Base-by-base conservation (phyloP, 1,284 basidiomycete genomes). In the Pterulicium gracile region DNA sequence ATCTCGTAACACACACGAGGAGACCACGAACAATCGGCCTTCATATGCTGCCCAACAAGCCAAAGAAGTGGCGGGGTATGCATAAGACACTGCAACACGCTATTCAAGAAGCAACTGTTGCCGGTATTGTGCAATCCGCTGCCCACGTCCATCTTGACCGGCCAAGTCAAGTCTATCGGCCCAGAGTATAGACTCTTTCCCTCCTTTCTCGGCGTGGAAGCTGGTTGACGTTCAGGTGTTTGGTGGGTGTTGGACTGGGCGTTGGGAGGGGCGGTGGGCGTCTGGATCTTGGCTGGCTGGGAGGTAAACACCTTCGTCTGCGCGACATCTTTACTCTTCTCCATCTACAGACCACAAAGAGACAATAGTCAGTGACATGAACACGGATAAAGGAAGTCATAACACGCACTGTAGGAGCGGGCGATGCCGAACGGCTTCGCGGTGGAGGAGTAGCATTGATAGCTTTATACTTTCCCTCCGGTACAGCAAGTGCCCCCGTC, bases 31-130 rank as follows among this genome's bases (percentile, higher is more conserved):
- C 79, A 80, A 52, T 68, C 61, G 3, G 68, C 61, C 43, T 65
- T 65, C 17, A 65, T 64, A 57, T 94, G 88, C 1, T 65, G 67
- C 23, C 75, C 51, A 10, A 94, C 62, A 27, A 88, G 65, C 51
- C 78, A 75, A 22, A 96, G 72, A 15, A 99, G 73, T 2, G 94
- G 92, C 5, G 94, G 84, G 0, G 95, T 98, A 61, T 98, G 94
- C 17, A 98, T 66, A 43, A 98, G 73, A 55, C 92, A 91, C 68
- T 99, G 96, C 49, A 98, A 68, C 24, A 88, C 89, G 53, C 91
- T 93, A 65, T 99, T 99, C 56, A 97, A 70, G 65, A 97, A 99
- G 66, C 96, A 99, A 1, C 92, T 96, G 62, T 98, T 98, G 44
- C 92, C 92, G n/a, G 70, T 81, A 65, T 99, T 99, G 57, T 79